phyloP scores from a whole-genome alignment of 2,329 filamentous ascomycete genomes.

The Cladobotryum protrusum region DNA sequence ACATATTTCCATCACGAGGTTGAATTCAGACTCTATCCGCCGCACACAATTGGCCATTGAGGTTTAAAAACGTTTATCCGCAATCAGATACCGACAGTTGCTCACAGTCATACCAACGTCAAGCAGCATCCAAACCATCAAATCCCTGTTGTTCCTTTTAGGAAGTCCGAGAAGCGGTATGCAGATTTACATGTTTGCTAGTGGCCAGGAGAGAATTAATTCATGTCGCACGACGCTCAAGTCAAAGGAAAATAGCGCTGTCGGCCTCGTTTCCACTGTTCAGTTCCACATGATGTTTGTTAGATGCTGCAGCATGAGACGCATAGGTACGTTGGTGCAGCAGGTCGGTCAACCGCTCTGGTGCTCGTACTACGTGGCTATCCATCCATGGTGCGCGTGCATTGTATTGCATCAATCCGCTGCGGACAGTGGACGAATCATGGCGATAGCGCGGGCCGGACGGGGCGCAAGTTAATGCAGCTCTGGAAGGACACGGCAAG shows the following conservation, averaged over 20 bases:
- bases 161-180: neutral
- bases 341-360: neutral
- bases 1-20: too few species aligned
- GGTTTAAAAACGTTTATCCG: too few species aligned
- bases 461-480: slow-evolving; percentile 7
- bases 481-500: slow-evolving; percentile 19
- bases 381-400: slow-evolving; percentile 4
- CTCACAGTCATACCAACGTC: neutral
- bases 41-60: too few species aligned
- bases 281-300: slow-evolving; percentile 10
- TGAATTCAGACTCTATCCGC: too few species aligned
- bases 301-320: slow-evolving; percentile 8
- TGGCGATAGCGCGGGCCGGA: slow-evolving; percentile 3
- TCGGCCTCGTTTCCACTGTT: neutral
- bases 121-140: slow-evolving; percentile 1
- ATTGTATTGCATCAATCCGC: slow-evolving; percentile 4
- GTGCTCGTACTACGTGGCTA: slow-evolving; percentile 8
- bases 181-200: neutral
- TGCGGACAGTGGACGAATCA: slow-evolving; percentile 5
- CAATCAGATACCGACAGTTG: neutral
- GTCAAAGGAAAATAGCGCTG: neutral
- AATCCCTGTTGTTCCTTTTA: slow-evolving; percentile 1
- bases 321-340: slow-evolving; percentile 4
- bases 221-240: neutral
- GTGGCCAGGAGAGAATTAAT: neutral